Evolutionary conservation across 176 grass and related monocot genomes (phyloP).

Genomic region (Triticum aestivum): DNA sequence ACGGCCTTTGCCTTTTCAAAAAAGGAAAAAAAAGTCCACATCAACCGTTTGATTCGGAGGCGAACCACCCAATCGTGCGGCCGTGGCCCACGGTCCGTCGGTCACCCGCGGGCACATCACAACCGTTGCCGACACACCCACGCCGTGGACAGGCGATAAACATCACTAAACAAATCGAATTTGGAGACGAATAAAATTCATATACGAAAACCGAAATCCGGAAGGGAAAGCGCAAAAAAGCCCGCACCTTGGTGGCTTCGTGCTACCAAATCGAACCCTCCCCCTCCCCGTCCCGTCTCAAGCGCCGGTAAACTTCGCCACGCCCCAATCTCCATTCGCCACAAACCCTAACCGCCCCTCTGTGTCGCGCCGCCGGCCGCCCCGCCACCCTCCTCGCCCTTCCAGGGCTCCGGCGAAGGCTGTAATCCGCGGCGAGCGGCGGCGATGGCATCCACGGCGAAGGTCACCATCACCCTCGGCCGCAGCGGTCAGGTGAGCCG

Average conservation of each 20-base stretch:
- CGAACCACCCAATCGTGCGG: background rate
- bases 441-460: conserved; percentile 40
- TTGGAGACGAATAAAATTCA: background rate
- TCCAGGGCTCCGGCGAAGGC: background rate
- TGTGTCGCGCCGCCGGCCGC: background rate
- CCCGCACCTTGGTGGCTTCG: background rate
- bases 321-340: conserved; percentile 15
- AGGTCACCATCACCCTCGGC: conserved; percentile 75
- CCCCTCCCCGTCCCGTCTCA: background rate
- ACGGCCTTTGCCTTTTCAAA: too few species aligned
- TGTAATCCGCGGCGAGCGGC: background rate
- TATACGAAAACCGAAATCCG: background rate
- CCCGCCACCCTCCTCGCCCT: background rate
- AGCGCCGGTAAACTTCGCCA: conserved; percentile 21
- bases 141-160: background rate
- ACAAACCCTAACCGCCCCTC: conserved; percentile 31
- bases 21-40: too few species aligned
- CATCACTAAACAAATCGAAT: background rate
- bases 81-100: background rate
- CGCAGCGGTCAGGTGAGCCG: conserved; percentile 64
- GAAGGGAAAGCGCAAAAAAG: background rate
- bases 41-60: background rate
- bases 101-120: background rate
- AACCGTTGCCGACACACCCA: background rate
- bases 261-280: background rate